These are phyloP conservation scores for Epichloe brachyelytri DNA, from an alignment of 2,329 filamentous ascomycete genomes.

Conservation along the genomic window DNA sequence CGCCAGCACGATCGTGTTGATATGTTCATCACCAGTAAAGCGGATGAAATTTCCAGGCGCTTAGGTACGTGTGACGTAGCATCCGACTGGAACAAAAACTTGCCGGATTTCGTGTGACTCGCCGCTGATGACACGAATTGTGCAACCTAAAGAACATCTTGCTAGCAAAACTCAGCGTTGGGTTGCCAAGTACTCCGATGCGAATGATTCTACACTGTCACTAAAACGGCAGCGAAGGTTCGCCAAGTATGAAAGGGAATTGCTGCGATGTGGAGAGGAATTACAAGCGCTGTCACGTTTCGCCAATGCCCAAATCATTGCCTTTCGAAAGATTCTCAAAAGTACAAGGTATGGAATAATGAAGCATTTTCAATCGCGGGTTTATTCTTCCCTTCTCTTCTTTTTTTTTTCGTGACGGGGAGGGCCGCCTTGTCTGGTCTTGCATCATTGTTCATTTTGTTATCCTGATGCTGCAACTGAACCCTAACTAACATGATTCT, in stretches of 20 bases:
- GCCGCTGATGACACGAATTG: background rate
- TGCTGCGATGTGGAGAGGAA: conserved; percentile 53
- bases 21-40: conserved; percentile 68
- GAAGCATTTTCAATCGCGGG: too few species aligned
- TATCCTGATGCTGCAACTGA: background rate
- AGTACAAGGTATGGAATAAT: conserved; percentile 47
- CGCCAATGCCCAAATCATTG: conserved; percentile 57
- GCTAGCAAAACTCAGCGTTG: conserved; percentile 34
- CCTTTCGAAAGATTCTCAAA: conserved; percentile 78
- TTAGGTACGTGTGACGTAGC: conserved; percentile 38
- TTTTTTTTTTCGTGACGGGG: too few species aligned
- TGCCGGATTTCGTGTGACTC: background rate
- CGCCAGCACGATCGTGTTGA: conserved; percentile 66
- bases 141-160: conserved; percentile 30
- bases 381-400: too few species aligned
- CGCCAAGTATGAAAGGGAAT: conserved; percentile 38
- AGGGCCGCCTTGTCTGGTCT: too few species aligned
- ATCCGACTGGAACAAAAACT: background rate
- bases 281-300: conserved; percentile 60
- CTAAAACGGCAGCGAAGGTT: conserved; percentile 38
- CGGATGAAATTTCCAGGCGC: conserved; percentile 60
- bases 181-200: conserved; percentile 28
- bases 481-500: background rate
- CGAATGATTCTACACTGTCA: conserved; percentile 19
- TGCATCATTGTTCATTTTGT: background rate